These are phyloP conservation scores for Arthrinium phaeospermum DNA, from an alignment of 2,329 filamentous ascomycete genomes.

Conservation along the genomic window DNA sequence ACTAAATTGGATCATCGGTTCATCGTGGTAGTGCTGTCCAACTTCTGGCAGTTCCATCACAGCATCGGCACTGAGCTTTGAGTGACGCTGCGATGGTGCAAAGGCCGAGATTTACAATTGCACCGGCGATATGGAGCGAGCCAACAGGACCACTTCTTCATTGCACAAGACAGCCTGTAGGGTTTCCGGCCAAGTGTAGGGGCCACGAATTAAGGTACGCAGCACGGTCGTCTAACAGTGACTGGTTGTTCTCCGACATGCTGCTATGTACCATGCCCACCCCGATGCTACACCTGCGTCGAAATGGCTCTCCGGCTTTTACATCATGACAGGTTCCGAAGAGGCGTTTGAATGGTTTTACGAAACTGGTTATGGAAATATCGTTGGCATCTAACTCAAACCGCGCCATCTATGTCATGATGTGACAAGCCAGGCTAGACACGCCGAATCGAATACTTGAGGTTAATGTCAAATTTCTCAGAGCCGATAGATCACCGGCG, in stretches of 20 bases:
- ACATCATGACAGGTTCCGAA: not conserved
- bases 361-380: slow-evolving; percentile 48
- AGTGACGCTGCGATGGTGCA: slow-evolving; percentile 36
- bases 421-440: slow-evolving; percentile 34
- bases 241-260: slow-evolving; percentile 45
- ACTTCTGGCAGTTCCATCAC: slow-evolving; percentile 40
- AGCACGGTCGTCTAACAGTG: slow-evolving; percentile 46
- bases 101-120: slow-evolving; percentile 42
- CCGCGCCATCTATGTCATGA: slow-evolving; percentile 43
- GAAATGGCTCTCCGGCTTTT: slow-evolving; percentile 40
- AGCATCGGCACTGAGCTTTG: slow-evolving; percentile 35
- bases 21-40: slow-evolving; percentile 40
- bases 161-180: slow-evolving; percentile 32
- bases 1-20: slow-evolving; percentile 37
- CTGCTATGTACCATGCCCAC: slow-evolving; percentile 45
- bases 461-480: slow-evolving; percentile 42
- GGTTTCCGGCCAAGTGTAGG: slow-evolving; percentile 36
- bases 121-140: slow-evolving; percentile 39
- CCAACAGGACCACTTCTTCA: slow-evolving; percentile 39
- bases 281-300: slow-evolving; percentile 45
- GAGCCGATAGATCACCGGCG: slow-evolving; percentile 33
- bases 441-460: slow-evolving; percentile 31
- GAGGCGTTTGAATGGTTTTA: slow-evolving; percentile 30
- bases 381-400: slow-evolving; percentile 45
- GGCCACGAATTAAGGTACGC: slow-evolving; percentile 49